Evolutionary conservation across 2,329 filamentous ascomycete genomes (phyloP), one percentile per base, ranked within the genome.

Genomic region (Geosmithia putterillii): DNA sequence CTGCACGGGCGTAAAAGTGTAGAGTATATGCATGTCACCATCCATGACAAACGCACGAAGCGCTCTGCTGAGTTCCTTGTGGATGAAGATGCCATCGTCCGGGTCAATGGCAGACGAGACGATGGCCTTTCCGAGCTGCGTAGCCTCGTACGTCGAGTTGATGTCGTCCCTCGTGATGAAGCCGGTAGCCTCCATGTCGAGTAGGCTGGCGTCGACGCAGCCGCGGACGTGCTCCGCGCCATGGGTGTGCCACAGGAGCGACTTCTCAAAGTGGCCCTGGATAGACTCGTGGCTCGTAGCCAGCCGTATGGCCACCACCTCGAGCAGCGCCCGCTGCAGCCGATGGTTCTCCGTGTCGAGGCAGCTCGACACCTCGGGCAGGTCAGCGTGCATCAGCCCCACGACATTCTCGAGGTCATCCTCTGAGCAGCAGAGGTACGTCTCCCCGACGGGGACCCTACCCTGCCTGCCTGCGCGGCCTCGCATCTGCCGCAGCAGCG

Each of bases 401-500:
- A 82, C 70, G 4, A 87, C 81, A 15, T 74, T 74, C 53, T 85
- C 79, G 14, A 88, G 59, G 50, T 88, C 84, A 9, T 67, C 60
- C 52, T 78, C 73, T 23, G 78, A 73, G 53, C 83, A 88, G 55
- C 83, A 87, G 1, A 88, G 64, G 56, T 83, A 88, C 1, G 82
- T 88, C 61, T 88, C 84, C 2, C 84, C 84, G 40, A 84, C 65
- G 42, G 84, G 81, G 44, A 86, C 82, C 54, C 86, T 88, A 41
- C 84, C 84, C 59, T 87, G 87, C 43, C 84, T 73, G 7, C 84
- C 84, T 18, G 84, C 84, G 47, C 84, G 73, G 3, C 84, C 84
- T 54, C 83, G 75, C 84, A 88, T 89, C 60, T 89, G 84, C 41
- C 83, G 76, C 59, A 89, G 66, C 79, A 89, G 84, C 4, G 83